Evolutionary conservation across 495 filamentous ascomycete genomes (phyloP), one percentile per base, ranked within the genome.

Genomic region (Podospora didyma): DNA sequence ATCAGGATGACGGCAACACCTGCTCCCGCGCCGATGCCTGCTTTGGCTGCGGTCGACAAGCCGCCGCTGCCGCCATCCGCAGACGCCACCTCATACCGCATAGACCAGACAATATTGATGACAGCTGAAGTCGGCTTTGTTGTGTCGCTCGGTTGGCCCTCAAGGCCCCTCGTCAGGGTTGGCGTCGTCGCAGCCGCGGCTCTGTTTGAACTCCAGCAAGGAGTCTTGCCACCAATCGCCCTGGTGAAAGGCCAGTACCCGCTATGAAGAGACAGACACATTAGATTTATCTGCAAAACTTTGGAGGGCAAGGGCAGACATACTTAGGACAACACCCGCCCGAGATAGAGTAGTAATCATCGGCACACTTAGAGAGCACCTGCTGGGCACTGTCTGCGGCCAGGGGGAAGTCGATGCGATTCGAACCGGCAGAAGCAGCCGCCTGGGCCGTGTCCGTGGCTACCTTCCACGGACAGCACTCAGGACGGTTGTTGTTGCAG

Each of bases 341-440:
- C 2, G 63, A 61, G n/a, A 68, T 56, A 19, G 67, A 66, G 51
- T 63, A 66, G 54, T 69, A 69, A 45, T 69, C 67, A 0, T 58
- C 54, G 11, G 67, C 60, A 17, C 65, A 68, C 7, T 37, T 56
- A 7, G 44, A 21, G 2, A 68, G 41, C 3, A 45, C 22, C 10
- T 47, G 42, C n/a, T 55, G 31, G 41, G 46, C 46, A 12, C 16
- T 24, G 52, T 63, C 39, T 12, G 34, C 58, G 0, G 67, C 65
- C 46, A 46, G 21, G 6, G 67, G 67, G 23, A 55, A 65, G 41
- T 61, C 51, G n/a, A 22, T 28, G 42, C 46, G 12, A 21, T 59
- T 46, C 24, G 28, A 49, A 3, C 39, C 48, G 20, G 28, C 41
- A 41, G 12, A 12, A n/a, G 41, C 48, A 5, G 54, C 46, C 3